Evolutionary conservation across 2,329 filamentous ascomycete species (phyloP).

Genomic region (Penicillium italicum): DNA sequence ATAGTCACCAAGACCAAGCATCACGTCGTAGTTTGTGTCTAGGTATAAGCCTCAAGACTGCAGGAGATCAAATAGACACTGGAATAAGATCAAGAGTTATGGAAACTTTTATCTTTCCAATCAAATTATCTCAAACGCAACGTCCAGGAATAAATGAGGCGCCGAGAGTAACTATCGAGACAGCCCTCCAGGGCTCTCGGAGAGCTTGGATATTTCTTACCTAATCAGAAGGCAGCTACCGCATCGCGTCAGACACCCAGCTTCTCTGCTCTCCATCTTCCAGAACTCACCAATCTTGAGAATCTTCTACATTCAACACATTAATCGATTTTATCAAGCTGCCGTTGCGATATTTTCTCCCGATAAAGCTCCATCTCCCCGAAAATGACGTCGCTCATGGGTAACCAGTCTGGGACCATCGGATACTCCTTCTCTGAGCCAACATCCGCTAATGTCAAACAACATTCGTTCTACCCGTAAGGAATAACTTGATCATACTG

Average conservation of each 20-base stretch:
- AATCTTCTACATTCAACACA: slow-evolving; percentile 3
- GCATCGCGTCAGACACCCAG: slow-evolving; percentile 34
- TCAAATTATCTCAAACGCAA: not conserved
- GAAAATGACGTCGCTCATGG: slow-evolving; percentile 55
- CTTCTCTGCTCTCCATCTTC: slow-evolving; percentile 15
- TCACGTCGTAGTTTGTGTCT: slow-evolving; percentile 17
- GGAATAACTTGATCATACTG: slow-evolving; percentile 28
- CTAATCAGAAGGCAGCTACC: slow-evolving; percentile 40
- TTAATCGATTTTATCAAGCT: not conserved
- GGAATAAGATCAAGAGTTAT: not conserved
- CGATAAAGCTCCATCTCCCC: not conserved
- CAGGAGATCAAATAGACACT: not conserved
- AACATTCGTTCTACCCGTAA: slow-evolving; percentile 90
- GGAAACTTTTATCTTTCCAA: not conserved
- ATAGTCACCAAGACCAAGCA: slow-evolving; percentile 44
- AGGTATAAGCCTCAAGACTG: not conserved
- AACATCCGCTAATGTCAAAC: slow-evolving; percentile 49
- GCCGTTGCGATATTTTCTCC: not conserved
- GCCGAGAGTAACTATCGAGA: not conserved
- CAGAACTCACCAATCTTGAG: slow-evolving; percentile 7
- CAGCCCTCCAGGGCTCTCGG: not conserved
- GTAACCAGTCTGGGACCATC: slow-evolving; percentile 49
- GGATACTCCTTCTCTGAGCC: slow-evolving; percentile 59
- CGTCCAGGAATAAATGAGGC: not conserved
- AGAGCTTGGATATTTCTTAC: slow-evolving; percentile 24